Percentiles rank a stretch among this genome's conserved stretches.
Conservation (phyloP, 2,329 filamentous ascomycete genomes). For the Fusarium sp. region DNA sequence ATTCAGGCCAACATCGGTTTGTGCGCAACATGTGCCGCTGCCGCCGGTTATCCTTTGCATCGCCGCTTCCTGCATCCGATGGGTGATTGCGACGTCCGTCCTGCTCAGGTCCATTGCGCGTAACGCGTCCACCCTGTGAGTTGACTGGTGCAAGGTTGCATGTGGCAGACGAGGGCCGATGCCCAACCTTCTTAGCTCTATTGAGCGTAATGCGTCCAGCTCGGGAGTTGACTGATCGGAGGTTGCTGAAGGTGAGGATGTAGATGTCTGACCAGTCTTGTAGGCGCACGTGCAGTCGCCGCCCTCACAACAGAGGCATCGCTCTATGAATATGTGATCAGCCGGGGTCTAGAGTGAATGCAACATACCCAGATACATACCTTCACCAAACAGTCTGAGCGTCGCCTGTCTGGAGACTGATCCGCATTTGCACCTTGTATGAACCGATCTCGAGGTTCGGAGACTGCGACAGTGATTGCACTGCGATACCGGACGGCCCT, state of each 20-base stretch:
- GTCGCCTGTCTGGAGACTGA: conserved; percentile 6
- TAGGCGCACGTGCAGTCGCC: conserved; percentile 14
- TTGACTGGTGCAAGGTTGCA: no score
- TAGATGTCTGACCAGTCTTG: conserved; percentile 3
- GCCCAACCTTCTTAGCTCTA: no score
- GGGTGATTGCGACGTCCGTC: no score
- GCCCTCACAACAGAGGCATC: conserved; percentile 19
- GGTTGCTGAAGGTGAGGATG: background rate
- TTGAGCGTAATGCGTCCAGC: no score
- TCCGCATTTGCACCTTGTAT: conserved; percentile 32
- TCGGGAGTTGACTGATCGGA: background rate
- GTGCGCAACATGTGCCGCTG: background rate
- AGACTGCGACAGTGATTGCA: conserved; percentile 28
- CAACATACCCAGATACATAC: background rate
- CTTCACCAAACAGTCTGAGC: conserved; percentile 12
- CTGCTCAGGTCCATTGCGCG: no score
- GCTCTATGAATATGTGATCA: background rate
- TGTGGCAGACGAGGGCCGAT: no score
- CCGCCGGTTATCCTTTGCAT: no score
- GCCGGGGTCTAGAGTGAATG: background rate
- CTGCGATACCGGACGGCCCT: conserved; percentile 34
- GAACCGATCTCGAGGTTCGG: conserved; percentile 26
- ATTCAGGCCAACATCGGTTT: background rate
- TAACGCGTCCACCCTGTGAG: no score
- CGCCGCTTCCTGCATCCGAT: no score